These are phyloP conservation scores for Debaryomyces udenii DNA, from an alignment of 1,139 yeast species.

Conservation along the genomic window DNA sequence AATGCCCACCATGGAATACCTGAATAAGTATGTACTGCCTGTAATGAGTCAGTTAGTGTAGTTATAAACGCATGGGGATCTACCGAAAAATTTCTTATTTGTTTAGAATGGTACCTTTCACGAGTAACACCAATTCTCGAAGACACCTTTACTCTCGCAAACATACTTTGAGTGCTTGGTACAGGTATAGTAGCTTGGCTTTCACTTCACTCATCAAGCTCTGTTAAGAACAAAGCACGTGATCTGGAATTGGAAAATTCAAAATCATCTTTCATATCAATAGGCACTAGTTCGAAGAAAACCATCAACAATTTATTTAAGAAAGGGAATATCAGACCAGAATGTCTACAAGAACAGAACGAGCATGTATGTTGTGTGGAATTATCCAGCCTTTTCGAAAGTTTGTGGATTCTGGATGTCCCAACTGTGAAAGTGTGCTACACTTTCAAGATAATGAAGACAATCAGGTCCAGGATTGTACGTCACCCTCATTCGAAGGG, in stretches of 20 bases:
- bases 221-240: constrained; percentile 4
- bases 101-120: background rate
- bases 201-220: no score
- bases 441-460: constrained; percentile 82
- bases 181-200: no score
- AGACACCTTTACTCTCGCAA: background rate
- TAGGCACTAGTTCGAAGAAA: no score
- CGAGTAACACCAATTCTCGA: background rate
- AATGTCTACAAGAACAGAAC: constrained; percentile 70
- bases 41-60: constrained; percentile 46
- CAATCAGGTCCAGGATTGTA: constrained; percentile 83
- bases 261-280: constrained; percentile 1
- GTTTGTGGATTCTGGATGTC: constrained; percentile 87
- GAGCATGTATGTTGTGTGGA: constrained; percentile 98
- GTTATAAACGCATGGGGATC: constrained; percentile 23
- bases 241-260: constrained; percentile 4
- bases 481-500: constrained; percentile 97
- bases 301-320: background rate
- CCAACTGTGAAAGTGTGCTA: constrained; percentile 91
- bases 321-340: constrained; percentile 1
- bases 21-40: constrained; percentile 51
- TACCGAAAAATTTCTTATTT: constrained; percentile 7
- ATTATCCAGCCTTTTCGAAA: constrained; percentile 75
- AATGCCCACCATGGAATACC: constrained; percentile 85
- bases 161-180: background rate